A percentile compares a stretch with the other conserved stretches of the same genome.
Evolutionary conservation across 345 rosid species (phyloP).

Genomic region (Arabidopsis thaliana): TAIR10.1 NC_003074.8:7621501-7622000

Average conservation of each 20-base stretch:
- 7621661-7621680: constrained; percentile 36
- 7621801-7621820: constrained; percentile 64
- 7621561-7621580: constrained; percentile 10
- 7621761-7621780: constrained; percentile 53
- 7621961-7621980: constrained; percentile 67
- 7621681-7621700: constrained; percentile 30
- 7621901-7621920: constrained; percentile 63
- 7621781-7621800: constrained; percentile 72
- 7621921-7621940: constrained; percentile 71
- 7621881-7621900: constrained; percentile 59
- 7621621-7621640: constrained; percentile 16
- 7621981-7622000: constrained; percentile 65
- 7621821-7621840: constrained; percentile 53
- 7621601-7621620: constrained; percentile 38
- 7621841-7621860: constrained; percentile 64
- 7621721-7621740: constrained; percentile 57
- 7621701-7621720: constrained; percentile 51
- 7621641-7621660: constrained; percentile 37
- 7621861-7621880: constrained; percentile 73
- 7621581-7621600: constrained; percentile 24
- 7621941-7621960: constrained; percentile 66
- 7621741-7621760: constrained; percentile 59
- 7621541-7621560: constrained; percentile 1
- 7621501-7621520: neutral
- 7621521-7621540: neutral